Conservation (phyloP, 106 monocot genomes). For the Gastrodia elata region DNA sequence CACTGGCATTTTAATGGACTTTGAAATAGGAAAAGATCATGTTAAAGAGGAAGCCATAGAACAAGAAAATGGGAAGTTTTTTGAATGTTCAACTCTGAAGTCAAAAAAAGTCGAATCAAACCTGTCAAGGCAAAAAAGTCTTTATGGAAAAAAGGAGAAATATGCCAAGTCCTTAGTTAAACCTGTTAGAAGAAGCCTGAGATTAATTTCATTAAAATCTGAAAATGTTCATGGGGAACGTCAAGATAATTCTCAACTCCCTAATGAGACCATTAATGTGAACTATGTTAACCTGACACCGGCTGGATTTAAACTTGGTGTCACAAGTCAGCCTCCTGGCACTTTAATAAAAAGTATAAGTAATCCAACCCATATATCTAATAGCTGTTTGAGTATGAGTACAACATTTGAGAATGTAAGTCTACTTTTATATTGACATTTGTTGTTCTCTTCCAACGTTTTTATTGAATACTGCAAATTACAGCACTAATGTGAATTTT, state of each 20-base stretch:
- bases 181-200: conserved; percentile 2
- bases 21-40: background rate
- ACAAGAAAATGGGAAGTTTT: background rate
- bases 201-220: background rate
- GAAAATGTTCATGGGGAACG: background rate
- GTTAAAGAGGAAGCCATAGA: background rate
- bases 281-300: background rate
- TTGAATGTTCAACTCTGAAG: background rate
- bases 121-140: background rate
- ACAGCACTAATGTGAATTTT: background rate
- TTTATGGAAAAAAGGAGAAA: background rate
- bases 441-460: background rate
- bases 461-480: background rate
- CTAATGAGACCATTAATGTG: background rate
- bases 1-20: background rate
- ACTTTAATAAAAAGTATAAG: background rate
- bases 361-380: background rate
- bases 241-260: background rate
- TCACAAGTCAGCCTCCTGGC: background rate
- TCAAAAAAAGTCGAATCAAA: background rate
- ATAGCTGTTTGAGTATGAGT: background rate
- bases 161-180: background rate
- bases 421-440: background rate
- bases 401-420: background rate
- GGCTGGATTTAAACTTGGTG: background rate